phyloP scores from a whole-genome alignment of 1,139 yeast genomes.

The Entelexis paramagnoliae region DNA sequence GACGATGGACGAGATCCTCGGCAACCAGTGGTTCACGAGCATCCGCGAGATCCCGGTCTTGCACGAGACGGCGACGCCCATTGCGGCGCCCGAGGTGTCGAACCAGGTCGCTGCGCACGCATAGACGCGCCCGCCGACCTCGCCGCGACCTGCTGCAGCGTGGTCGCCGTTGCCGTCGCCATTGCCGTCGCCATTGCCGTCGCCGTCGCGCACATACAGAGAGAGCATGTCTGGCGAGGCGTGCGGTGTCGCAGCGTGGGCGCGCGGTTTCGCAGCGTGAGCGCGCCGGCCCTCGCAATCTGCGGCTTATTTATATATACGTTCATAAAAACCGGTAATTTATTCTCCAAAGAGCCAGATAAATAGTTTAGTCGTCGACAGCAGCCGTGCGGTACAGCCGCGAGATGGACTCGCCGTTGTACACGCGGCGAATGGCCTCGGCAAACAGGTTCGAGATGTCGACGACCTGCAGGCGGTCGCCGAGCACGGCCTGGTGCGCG shows the following conservation, averaged over 20 bases:
- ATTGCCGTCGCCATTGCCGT: too few relatives aligned
- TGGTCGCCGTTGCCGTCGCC: too few relatives aligned
- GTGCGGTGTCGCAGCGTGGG: too few relatives aligned
- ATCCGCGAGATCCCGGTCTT: slow-evolving; percentile 32
- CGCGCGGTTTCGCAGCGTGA: too few relatives aligned
- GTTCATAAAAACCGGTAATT: not conserved
- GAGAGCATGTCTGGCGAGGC: too few relatives aligned
- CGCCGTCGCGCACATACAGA: too few relatives aligned
- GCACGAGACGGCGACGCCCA: slow-evolving; percentile 6
- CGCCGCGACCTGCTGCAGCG: not conserved
- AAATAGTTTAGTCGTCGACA: slow-evolving; percentile 4
- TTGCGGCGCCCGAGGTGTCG: not conserved
- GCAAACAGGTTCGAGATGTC: slow-evolving; percentile 84
- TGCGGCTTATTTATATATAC: not conserved
- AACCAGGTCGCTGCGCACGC: slow-evolving; percentile 3
- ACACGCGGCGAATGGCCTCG: slow-evolving; percentile 90
- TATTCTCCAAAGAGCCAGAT: not conserved
- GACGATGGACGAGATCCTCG: slow-evolving; percentile 52
- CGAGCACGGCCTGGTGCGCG: slow-evolving; percentile 39
- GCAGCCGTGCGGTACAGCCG: slow-evolving; percentile 69
- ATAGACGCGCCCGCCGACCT: too few relatives aligned
- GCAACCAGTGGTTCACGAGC: slow-evolving; percentile 62
- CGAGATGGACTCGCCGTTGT: slow-evolving; percentile 92
- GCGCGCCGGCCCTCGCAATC: too few relatives aligned
- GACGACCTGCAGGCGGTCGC: slow-evolving; percentile 59